Percentiles rank a stretch among this genome's conserved stretches.
Conservation (phyloP, 2,329 filamentous ascomycete species). For the Botryotinia calthae region DNA sequence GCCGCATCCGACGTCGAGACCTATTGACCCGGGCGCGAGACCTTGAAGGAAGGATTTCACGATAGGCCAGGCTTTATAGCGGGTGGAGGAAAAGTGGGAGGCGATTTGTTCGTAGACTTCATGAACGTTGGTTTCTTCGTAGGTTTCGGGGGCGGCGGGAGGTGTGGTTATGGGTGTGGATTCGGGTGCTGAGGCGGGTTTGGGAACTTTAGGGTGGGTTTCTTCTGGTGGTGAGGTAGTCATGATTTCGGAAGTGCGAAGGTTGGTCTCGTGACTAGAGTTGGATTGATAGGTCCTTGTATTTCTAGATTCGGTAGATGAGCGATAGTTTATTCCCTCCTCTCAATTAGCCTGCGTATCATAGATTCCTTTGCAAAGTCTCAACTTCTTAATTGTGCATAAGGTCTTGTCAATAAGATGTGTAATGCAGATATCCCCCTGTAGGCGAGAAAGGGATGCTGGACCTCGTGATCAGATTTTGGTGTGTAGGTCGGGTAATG, state of each 20-base stretch:
- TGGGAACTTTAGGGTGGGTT: not conserved
- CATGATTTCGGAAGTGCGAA: constrained; percentile 4
- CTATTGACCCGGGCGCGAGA: constrained; percentile 68
- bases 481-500: not conserved
- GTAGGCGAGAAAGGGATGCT: not conserved
- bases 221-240: not conserved
- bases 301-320: not conserved
- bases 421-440: not conserved
- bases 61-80: constrained; percentile 86
- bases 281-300: not conserved
- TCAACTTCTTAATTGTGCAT: not conserved
- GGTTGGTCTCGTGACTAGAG: constrained; percentile 3
- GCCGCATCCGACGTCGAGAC: constrained; percentile 89
- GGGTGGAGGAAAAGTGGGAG: constrained; percentile 77
- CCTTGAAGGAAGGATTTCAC: constrained; percentile 73
- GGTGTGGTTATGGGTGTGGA: not conserved
- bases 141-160: constrained; percentile 46
- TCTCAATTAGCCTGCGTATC: not conserved
- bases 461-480: not conserved
- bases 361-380: not conserved
- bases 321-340: not conserved
- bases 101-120: constrained; percentile 86
- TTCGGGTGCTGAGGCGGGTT: not conserved
- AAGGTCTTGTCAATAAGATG: not conserved
- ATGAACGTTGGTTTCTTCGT: constrained; percentile 88